Conservation (phyloP, 139 green algal genomes). For the Gonium pectorale region DNA sequence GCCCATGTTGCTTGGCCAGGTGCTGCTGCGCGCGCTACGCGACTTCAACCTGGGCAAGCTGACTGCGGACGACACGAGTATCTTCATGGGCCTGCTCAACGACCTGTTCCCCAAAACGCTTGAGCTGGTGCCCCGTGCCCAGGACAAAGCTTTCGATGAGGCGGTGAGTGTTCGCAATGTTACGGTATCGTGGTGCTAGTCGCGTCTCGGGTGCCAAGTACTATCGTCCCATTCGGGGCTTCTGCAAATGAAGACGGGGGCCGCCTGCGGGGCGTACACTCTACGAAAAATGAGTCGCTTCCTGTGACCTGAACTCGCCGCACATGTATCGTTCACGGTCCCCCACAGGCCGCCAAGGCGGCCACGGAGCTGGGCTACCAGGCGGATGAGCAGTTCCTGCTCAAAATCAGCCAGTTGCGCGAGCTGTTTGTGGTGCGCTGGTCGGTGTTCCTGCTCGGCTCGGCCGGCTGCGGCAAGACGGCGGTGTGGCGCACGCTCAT, state of each 20-base stretch:
- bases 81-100: constrained; percentile 92
- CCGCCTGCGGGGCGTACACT: no score
- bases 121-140: constrained; percentile 83
- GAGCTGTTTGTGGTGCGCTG: constrained; percentile 88
- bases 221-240: no score
- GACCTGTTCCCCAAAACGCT: constrained; percentile 94
- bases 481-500: constrained; percentile 93
- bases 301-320: no score
- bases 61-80: constrained; percentile 81
- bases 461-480: constrained; percentile 92
- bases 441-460: constrained; percentile 89
- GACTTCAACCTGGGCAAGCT: constrained; percentile 94
- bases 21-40: constrained; percentile 85
- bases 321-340: no score
- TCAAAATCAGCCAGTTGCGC: constrained; percentile 81
- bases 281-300: no score
- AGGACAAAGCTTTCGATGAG: constrained; percentile 84
- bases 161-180: constrained; percentile 54
- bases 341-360: constrained; percentile 72
- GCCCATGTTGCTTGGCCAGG: constrained; percentile 94
- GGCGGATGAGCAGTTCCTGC: constrained; percentile 81
- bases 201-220: no score
- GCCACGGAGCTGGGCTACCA: constrained; percentile 68
- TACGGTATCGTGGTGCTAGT: no score
- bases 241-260: no score